Evolutionary conservation across 345 rosid species (phyloP).

Genomic region (Clarkia xantiana): DNA sequence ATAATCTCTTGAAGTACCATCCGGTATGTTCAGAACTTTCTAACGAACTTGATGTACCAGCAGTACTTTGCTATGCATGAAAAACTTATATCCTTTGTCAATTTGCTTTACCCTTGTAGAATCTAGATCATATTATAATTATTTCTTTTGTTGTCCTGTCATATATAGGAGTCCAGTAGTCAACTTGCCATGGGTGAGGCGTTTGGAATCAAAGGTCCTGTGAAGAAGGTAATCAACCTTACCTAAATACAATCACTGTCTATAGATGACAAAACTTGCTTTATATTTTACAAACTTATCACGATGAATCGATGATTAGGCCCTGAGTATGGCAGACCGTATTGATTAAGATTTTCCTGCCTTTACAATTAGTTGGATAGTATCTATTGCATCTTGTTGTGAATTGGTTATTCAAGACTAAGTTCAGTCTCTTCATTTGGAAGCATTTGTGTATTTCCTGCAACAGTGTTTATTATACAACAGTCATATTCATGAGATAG

Average conservation of each 20-base stretch:
- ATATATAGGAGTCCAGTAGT: slow-evolving; percentile 64
- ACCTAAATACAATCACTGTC: no score
- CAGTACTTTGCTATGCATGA: background rate
- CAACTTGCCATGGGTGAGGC: slow-evolving; percentile 94
- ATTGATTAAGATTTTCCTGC: no score
- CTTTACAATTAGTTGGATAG: no score
- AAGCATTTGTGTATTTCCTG: no score
- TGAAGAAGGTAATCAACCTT: slow-evolving; percentile 44
- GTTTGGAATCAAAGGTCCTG: slow-evolving; percentile 83
- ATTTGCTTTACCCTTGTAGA: background rate
- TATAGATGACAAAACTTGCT: no score
- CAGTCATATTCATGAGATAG: background rate
- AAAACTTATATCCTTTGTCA: background rate
- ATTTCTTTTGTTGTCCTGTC: background rate
- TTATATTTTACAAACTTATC: no score
- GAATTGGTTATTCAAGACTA: no score
- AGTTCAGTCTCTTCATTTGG: no score
- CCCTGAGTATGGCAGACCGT: no score
- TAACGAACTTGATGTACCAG: background rate
- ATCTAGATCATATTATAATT: background rate
- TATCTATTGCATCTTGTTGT: no score
- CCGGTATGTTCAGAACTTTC: slow-evolving; percentile 43
- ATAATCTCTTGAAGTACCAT: slow-evolving; percentile 88
- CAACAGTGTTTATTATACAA: no score
- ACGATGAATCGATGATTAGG: no score